Evolutionary conservation across 345 rosid species (phyloP).

Genomic region (Acer negundo): DNA sequence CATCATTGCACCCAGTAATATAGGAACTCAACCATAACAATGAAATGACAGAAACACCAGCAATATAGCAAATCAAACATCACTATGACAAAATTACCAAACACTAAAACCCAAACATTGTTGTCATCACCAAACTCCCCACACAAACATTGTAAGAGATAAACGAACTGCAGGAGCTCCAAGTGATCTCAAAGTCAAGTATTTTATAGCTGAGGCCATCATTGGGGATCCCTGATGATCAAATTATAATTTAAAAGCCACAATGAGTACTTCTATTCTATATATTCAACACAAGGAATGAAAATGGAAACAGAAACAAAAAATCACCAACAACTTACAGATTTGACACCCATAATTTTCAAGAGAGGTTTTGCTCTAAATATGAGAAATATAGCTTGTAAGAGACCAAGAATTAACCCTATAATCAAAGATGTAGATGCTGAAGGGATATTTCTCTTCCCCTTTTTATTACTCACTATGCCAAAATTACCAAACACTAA

Average conservation of each 20-base stretch:
- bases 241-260: conserved; percentile 6
- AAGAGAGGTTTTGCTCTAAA: conserved; percentile 63
- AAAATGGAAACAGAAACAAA: not conserved
- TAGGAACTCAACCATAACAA: no score
- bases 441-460: conserved; percentile 66
- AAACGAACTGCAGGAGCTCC: conserved; percentile 95
- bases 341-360: conserved; percentile 74
- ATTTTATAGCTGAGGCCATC: conserved; percentile 70
- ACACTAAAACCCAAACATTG: no score
- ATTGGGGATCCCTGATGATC: conserved; percentile 64
- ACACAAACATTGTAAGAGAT: no score
- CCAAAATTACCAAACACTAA: no score
- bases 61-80: no score
- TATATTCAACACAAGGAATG: not conserved
- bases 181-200: conserved; percentile 69
- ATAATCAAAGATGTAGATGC: conserved; percentile 90
- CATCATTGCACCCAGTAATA: no score
- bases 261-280: not conserved
- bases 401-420: conserved; percentile 71
- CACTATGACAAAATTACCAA: no score
- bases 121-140: no score
- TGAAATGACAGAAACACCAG: no score
- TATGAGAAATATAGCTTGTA: conserved; percentile 72
- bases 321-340: conserved; percentile 45
- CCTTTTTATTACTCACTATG: conserved; percentile 23